Base-by-base conservation (phyloP, 1,139 yeast species). In the Yamadazyma oceani region DNA sequence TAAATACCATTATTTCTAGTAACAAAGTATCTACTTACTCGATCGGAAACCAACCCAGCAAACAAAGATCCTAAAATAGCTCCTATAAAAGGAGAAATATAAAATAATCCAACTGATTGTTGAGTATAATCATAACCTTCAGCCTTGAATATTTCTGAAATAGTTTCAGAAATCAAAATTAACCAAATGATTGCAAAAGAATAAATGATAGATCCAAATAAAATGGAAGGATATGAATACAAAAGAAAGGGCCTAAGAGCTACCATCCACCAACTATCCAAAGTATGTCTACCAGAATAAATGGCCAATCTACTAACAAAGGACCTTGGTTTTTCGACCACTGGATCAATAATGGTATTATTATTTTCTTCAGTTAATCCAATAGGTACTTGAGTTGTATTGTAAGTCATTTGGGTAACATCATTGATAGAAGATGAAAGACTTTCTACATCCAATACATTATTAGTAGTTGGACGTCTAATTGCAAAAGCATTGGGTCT, bases 111-210 rank as follows among this genome's bases (percentile, higher is more conserved):
- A 11, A 78, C 69, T 0, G 75, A 62, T 15, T 73, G 69, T 32
- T 69, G 63, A 8, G 69, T 57, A 53, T 72, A 78, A 13, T 63
- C 57, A 55, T 80, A 80, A 0, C 78, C 78, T 5, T 53, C 57
- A 12, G 56, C 52, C 13, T 65, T 55, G 48, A 79, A 80, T 21
- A 78, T 73, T 11, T 69, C 67, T 3, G 80, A 64, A 25, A 80
- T 69, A 1, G 79, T 69, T 52, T 80, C 84, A 1, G 82, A 75
- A 34, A 80, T 72, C 34, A 78, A 75, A 54, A 80, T 79, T 37
- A 80, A 67, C 83, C 83, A 80, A 15, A 80, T 81, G 17, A 80
- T 82, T 9, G 82, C 78, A 41, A 79, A 64, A 1, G 81, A 64
- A 48, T 80, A 80, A 2, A 75, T 57, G 8, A 79, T 50, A 1